Percentiles rank a stretch among this genome's conserved stretches.
These are phyloP conservation scores for Trichopus zeylanicus DNA, from an alignment of 116 monocot species.

Conservation along the genomic window DNA sequence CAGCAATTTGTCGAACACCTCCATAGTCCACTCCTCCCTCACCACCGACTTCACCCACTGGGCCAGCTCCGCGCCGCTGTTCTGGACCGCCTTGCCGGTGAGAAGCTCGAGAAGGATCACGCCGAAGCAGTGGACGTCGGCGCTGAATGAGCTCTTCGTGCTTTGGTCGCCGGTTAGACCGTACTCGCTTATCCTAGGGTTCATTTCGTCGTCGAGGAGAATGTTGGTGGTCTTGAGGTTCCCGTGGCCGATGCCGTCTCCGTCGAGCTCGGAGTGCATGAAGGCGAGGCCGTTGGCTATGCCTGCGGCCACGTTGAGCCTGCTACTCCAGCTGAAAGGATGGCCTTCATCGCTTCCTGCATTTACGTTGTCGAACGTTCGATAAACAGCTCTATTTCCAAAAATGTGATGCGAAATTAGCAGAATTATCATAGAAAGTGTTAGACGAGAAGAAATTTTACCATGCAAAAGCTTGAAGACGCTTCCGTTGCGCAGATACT, in stretches of 20 bases:
- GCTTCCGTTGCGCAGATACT: constrained; percentile 37
- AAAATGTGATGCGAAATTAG: too few species aligned
- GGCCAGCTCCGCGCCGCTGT: constrained; percentile 18
- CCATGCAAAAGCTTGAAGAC: constrained; percentile 38
- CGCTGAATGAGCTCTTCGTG: neutral
- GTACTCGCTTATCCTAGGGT: constrained; percentile 23
- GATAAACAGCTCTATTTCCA: too few species aligned
- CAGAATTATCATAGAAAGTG: too few species aligned
- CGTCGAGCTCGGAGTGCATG: constrained; percentile 30
- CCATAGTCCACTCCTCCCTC: constrained; percentile 33
- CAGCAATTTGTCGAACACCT: constrained; percentile 24
- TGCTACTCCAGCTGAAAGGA: constrained; percentile 19
- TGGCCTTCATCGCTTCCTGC: constrained; percentile 8
- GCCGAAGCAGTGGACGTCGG: constrained; percentile 9
- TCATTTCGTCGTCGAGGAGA: constrained; percentile 12
- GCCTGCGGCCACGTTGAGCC: constrained; percentile 21
- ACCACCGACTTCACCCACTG: constrained; percentile 33
- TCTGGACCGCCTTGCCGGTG: constrained; percentile 11
- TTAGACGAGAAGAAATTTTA: constrained; percentile 1
- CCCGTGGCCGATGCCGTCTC: constrained; percentile 8
- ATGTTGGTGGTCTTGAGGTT: constrained; percentile 21
- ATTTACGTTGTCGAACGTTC: too few species aligned
- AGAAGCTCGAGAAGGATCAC: constrained; percentile 16
- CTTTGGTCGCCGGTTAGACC: neutral
- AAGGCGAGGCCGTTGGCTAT: constrained; percentile 27